These are phyloP conservation scores for Spathaspora gorwiae DNA, from an alignment of 805 yeast genomes.

Conservation along the genomic window DNA sequence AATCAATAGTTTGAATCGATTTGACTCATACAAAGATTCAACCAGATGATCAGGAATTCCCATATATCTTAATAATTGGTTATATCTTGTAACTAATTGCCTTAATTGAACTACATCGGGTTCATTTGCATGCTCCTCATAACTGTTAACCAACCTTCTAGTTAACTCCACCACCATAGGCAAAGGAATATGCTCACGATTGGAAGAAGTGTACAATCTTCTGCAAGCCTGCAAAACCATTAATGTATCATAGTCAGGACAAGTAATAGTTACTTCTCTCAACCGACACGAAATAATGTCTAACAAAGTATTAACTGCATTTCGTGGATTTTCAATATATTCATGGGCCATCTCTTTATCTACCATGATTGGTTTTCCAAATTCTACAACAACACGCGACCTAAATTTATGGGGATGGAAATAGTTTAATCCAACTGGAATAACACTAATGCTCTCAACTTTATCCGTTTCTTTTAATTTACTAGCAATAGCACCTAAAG, in stretches of 20 bases:
- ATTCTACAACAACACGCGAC: constrained; percentile 39
- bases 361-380: constrained; percentile 38
- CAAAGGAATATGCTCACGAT: constrained; percentile 32
- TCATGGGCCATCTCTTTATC: constrained; percentile 22
- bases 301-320: constrained; percentile 23
- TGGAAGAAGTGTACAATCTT: constrained; percentile 32
- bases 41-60: constrained; percentile 42
- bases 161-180: constrained; percentile 42
- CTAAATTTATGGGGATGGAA: constrained; percentile 40
- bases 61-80: constrained; percentile 23
- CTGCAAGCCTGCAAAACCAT: constrained; percentile 41
- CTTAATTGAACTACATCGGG: constrained; percentile 31
- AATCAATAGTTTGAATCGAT: constrained; percentile 17
- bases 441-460: constrained; percentile 24
- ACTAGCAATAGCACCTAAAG: constrained; percentile 35
- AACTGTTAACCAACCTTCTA: constrained; percentile 34
- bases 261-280: constrained; percentile 37
- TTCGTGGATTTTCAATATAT: constrained; percentile 24
- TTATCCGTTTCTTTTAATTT: constrained; percentile 9
- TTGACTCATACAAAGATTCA: constrained; percentile 20
- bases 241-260: constrained; percentile 40
- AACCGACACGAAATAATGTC: constrained; percentile 28
- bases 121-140: constrained; percentile 26
- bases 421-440: constrained; percentile 41
- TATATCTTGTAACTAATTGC: constrained; percentile 28